Base-by-base conservation (phyloP, 352 stramenopile species). In the Globisporangium splendens region DNA sequence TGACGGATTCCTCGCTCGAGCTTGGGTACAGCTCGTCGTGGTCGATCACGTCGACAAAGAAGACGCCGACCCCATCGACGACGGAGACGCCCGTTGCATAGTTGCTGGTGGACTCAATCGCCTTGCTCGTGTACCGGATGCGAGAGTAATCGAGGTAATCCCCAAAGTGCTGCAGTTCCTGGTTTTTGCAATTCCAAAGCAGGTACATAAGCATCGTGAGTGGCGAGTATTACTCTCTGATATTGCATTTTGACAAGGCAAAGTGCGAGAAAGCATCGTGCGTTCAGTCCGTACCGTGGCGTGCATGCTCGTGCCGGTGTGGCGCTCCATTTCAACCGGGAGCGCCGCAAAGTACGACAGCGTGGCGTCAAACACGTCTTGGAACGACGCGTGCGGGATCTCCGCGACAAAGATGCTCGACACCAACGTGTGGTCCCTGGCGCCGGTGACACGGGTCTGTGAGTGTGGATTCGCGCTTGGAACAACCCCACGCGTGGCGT, bases 331-430 rank as follows among this genome's bases (percentile, higher is more conserved):
- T 17, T 62, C 62, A 52, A 46, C 64, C 50, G 64, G 64, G 20
- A 71, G 57, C 2, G 24, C 10, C 17, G 56, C 48, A 18, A 75
- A 72, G 24, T 77, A 74, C 11, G 60, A 50, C 54, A 69, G 22
- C 18, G 69, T 62, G 1, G 63, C 70, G 4, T 52, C 61, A 50
- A 75, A 75, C 18, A 75, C 67, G 11, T 70, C 57, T 38, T 73
- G 62, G 10, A 78, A 60, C 14, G 70, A 78, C 21, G 61, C 61
- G 59, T 72, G 59, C 14, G 68, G 67, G 44, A 78, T 75, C 49
- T 78, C 67, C 0, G 67, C 67, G 8, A 78, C 46, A 50, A 75
- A 78, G 2, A 71, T 56, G 22, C 67, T 73, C 13, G 70, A 73
- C 15, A 78, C 66, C 7, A 75, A 44, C 46, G 70, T 75, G 54